Percentiles rank a stretch among this genome's conserved stretches.
phyloP scores from a whole-genome alignment of 345 rosid genomes.

The Diplotaxis tenuifolia region DNA sequence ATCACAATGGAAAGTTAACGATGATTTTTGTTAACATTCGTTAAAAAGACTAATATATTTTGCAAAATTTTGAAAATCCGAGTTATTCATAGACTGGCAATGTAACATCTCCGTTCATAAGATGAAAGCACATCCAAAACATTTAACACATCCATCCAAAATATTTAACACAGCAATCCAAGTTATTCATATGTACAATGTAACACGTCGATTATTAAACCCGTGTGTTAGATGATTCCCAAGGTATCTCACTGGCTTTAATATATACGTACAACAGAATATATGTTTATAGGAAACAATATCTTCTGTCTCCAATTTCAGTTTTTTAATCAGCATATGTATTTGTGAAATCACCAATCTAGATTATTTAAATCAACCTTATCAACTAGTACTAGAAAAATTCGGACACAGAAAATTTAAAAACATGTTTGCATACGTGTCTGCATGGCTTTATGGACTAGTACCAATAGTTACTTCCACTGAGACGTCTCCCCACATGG shows the following conservation, averaged over 20 bases:
- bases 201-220: not conserved
- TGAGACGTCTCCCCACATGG: constrained; percentile 40
- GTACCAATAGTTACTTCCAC: constrained; percentile 19
- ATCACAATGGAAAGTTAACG: not conserved
- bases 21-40: not conserved
- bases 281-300: not conserved
- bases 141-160: not conserved
- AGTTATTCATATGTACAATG: not conserved
- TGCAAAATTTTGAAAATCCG: not conserved
- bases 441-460: constrained; percentile 14
- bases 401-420: constrained; percentile 16
- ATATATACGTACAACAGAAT: not conserved
- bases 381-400: constrained; percentile 26
- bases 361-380: constrained; percentile 20
- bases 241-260: not conserved
- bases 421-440: constrained; percentile 25
- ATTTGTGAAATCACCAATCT: not conserved
- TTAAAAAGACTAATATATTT: not conserved
- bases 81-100: not conserved
- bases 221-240: not conserved
- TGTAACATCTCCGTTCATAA: not conserved
- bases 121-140: not conserved
- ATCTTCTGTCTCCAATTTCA: not conserved
- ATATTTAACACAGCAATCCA: not conserved
- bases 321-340: not conserved